Evolutionary conservation across 345 rosid genomes (phyloP), one percentile per base, ranked within the genome.

Genomic region (Noccaea caerulescens): DNA sequence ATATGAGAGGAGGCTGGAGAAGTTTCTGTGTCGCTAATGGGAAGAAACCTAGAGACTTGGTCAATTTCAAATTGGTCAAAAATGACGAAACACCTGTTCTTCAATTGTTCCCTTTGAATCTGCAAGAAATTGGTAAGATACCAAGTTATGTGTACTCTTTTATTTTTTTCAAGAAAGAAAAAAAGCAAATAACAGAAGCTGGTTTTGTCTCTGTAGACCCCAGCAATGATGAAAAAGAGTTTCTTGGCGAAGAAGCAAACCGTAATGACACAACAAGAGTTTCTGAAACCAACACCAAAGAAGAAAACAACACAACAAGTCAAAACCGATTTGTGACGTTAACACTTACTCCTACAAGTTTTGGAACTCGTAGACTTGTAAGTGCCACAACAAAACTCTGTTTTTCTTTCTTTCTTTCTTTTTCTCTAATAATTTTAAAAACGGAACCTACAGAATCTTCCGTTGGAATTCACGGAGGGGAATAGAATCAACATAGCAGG

Each of bases 1-100:
- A 60, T 36, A 71, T 71, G 33, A 61, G 52, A 45, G n/a, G 34
- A 4, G 75, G 75, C 36, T 71, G 61, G 75, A 71, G 61, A 71
- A 71, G 75, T 12, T 71, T 71, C 53, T 71, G 75, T 52, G 61
- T 50, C 8, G 34, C 45, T 61, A 71, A 71, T 54, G 68, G 25
- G 23, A 71, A 50, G 56, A 60, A 71, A 60, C 30, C 68, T 0
- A 67, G 59, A 59, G 74, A 58, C 66, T 7, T 10, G 13, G 7
- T 59, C 34, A 32, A 33, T 4, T 39, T 70, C 20, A 12, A 38
- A 59, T 49, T 59, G 23, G 59, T 70, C 23, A 6, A 6, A 27
- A 59, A 59, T 47, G 67, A 50, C 20, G 14, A 33, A 49, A 59
- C 43, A 14, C 74, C 58, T 59, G 20, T 70, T 12, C 51, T 70